phyloP scores from a whole-genome alignment of 768 basidiomycete species.

The Xanthoconium purpureum region DNA sequence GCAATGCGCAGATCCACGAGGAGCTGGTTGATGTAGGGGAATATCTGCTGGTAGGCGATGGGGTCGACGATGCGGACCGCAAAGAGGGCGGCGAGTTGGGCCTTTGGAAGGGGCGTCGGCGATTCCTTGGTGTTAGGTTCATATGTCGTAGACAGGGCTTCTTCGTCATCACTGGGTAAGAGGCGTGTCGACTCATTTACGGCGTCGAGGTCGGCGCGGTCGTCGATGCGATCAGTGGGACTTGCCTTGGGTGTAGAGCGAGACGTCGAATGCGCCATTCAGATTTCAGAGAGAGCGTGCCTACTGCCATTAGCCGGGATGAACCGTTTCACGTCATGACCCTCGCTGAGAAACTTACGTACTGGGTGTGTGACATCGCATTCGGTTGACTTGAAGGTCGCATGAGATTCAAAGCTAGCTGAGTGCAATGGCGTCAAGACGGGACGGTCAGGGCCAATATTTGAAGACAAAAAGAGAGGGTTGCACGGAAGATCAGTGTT shows the following conservation, averaged over 20 bases:
- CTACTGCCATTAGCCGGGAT: too few relatives aligned
- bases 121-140: neutral
- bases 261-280: neutral
- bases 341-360: too few relatives aligned
- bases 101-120: conserved; percentile 38
- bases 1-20: conserved; percentile 52
- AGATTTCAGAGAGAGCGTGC: too few relatives aligned
- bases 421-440: too few relatives aligned
- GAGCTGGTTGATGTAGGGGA: conserved; percentile 67
- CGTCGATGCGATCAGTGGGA: neutral
- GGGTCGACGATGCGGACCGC: conserved; percentile 54
- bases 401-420: too few relatives aligned
- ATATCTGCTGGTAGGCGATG: conserved; percentile 59
- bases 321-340: too few relatives aligned
- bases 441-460: too few relatives aligned
- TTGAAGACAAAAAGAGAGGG: too few relatives aligned
- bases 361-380: too few relatives aligned
- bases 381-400: too few relatives aligned
- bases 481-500: too few relatives aligned
- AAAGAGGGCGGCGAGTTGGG: conserved; percentile 40
- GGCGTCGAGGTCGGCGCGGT: neutral
- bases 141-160: neutral
- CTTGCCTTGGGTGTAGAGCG: neutral
- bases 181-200: conserved; percentile 17
- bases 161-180: conserved; percentile 7